Evolutionary conservation across 805 yeast species (phyloP).

Genomic region (Sungouiozyma intestinalis): DNA sequence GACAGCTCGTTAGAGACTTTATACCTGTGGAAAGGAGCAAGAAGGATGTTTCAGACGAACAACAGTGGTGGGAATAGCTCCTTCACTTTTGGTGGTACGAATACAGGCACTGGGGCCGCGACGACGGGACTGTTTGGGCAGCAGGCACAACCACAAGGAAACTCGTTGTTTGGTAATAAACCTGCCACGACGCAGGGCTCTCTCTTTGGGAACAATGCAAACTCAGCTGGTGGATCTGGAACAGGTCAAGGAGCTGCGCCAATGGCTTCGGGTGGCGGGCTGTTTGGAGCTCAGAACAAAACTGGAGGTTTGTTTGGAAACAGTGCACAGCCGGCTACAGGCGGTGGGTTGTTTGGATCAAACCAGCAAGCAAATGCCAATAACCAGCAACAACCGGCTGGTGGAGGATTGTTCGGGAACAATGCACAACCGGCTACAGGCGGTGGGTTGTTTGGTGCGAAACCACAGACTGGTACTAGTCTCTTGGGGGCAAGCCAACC

Average conservation of each 20-base stretch:
- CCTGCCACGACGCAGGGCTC: slow-evolving; percentile 2
- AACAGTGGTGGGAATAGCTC: background rate
- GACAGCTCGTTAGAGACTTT: background rate
- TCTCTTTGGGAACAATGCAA: background rate
- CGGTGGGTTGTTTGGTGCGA: too few relatives aligned
- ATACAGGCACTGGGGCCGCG: slow-evolving; percentile 4
- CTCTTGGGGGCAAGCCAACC: too few relatives aligned
- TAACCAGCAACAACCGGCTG: too few relatives aligned
- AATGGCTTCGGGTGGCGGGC: slow-evolving; percentile 5
- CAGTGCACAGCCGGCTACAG: slow-evolving; percentile 4
- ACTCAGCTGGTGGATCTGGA: slow-evolving; percentile 1
- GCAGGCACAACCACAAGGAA: slow-evolving; percentile 4
- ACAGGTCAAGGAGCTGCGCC: slow-evolving; percentile 1
- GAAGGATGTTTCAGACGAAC: background rate
- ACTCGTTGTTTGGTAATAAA: slow-evolving; percentile 10
- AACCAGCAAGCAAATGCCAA: slow-evolving; percentile 2
- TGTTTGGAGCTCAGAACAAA: slow-evolving; percentile 9
- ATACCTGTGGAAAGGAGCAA: background rate
- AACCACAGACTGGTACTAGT: too few relatives aligned
- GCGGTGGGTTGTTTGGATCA: slow-evolving; percentile 20
- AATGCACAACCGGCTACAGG: slow-evolving; percentile 4
- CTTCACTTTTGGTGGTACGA: slow-evolving; percentile 18
- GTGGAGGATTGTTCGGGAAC: slow-evolving; percentile 26
- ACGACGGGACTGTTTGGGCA: slow-evolving; percentile 21
- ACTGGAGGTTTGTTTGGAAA: slow-evolving; percentile 25